Conservation (phyloP, 2,329 filamentous ascomycete species). For the Claviceps digitariae region DNA sequence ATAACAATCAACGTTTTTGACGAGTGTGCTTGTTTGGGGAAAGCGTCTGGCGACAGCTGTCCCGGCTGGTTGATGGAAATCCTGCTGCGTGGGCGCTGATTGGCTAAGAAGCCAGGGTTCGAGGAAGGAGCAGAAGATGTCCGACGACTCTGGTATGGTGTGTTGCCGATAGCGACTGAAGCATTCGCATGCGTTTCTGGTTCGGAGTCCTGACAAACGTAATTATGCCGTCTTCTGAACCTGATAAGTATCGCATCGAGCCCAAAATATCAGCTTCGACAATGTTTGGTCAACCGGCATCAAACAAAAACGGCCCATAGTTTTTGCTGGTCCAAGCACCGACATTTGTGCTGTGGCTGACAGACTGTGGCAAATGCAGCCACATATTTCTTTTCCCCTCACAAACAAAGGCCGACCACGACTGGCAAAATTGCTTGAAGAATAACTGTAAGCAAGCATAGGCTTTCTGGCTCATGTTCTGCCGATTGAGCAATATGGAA, state of each 20-base stretch:
- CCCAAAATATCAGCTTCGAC: neutral
- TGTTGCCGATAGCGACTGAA: neutral
- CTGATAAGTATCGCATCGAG: neutral
- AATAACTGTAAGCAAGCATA: too few species aligned
- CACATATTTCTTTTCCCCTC: neutral
- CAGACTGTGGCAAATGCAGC: conserved; percentile 1
- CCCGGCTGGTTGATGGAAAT: neutral
- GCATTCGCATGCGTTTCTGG: neutral
- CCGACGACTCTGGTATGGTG: neutral
- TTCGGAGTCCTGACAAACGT: neutral
- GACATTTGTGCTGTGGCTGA: conserved; percentile 1
- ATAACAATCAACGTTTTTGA: neutral
- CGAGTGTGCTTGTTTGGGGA: neutral
- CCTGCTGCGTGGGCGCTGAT: neutral
- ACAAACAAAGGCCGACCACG: neutral
- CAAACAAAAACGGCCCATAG: neutral
- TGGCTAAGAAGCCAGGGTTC: neutral
- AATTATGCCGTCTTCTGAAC: neutral
- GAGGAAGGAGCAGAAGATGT: conserved; percentile 1
- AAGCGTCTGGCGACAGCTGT: conserved; percentile 5
- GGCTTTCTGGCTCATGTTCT: too few species aligned
- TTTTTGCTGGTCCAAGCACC: neutral
- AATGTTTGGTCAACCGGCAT: neutral
- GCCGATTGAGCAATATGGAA: too few species aligned
- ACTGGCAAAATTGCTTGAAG: too few species aligned